Evolutionary conservation across 75 land plant species (phyloP), one percentile per base, ranked within the genome.

Genomic region (Isoetes taiwanensis): DNA sequence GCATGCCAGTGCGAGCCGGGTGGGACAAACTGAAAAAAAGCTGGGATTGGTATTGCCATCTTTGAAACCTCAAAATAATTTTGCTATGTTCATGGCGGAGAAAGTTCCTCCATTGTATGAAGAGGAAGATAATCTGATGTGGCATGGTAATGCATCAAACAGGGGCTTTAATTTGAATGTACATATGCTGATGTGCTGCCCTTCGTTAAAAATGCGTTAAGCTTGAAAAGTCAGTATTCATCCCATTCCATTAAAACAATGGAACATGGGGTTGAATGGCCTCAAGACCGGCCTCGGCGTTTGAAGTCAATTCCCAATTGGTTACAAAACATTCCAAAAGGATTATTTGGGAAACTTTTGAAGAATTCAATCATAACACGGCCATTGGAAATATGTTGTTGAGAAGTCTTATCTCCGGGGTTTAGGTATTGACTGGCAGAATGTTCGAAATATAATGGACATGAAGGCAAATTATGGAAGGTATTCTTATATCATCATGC

Each of bases 381-480:
- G 65, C 53, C 70, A 75, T 67, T 90, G 93, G 96, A 52, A 64
- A 25, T 54, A 61, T 35, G 71, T 78, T 53, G 93, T 90, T 21
- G 59, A 71, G 30, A 73, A 67, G 41, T 64, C 72, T 2, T 89
- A 89, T 64, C 11, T 72, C 52, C 34, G 50, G 0, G 65, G 61
- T 25, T 66, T 85, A 38, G 64, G 48, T 26, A 72, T 89, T 30
- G 84, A 82, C 35, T 89, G 91, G 91, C 63, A 76, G 19, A 64
- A 39, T n/a, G 63, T 89, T 42, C 68, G 96, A 31, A 89, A 89
- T 56, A 78, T 81, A 12, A 79, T 89, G 83, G 96, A 89, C 57
- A 89, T 89, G 96, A 89, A 85, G 76, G 86, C 96, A 43, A 74
- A 74, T 28, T 89, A 74, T 79, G 96, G 91, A 79, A 91, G 90